Evolutionary conservation across 2,329 filamentous ascomycete species (phyloP), one percentile per base, ranked within the genome.

Genomic region (Capronia epimyces): DNA sequence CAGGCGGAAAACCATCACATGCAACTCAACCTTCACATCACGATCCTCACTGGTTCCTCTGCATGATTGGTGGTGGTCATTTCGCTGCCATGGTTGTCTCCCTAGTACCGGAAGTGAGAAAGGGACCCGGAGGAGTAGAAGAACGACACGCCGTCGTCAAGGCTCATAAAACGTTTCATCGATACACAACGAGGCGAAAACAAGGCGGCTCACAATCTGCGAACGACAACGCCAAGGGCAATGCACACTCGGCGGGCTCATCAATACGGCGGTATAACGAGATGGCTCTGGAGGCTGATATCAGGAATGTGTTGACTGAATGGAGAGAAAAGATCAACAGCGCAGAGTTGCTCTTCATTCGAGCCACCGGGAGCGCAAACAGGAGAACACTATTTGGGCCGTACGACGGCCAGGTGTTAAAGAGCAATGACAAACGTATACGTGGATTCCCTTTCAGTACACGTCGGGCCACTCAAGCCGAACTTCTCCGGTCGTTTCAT

Each of bases 1-100:
- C 69, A 61, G 59, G 62, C 15, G 61, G 67, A 2, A 62, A 70
- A 18, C 68, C 59, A 20, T 25, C 56, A n/a, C 56, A 78, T 54
- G 31, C 60, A 16, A 50, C 48, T 29, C 36, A 50, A 2, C 10
- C 40, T 21, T 81, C 80, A 50, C 82, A 83, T 42, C 80, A 81
- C 74, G 83, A 84, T 6, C 88, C 89, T 1, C 90, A 97, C 65
- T 82, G 95, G 43, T 97, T 98, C 65, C 79, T 98, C 42, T 97
- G 90, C 69, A 98, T 98, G 93, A 95, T 98, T 44, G 93, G 93
- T 20, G 93, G 93, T 53, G 93, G 93, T 0, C 93, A 98, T 67
- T 98, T 98, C 65, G 93, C 93, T 0, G 93, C 87, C 44, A 97
- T 97, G 90, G 77, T 97, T 9, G 87, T 98, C 9, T 89, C 89